Percentiles rank a stretch among this genome's conserved stretches.
phyloP scores from a whole-genome alignment of 2,329 filamentous ascomycete genomes.

The Orbilia javanica region DNA sequence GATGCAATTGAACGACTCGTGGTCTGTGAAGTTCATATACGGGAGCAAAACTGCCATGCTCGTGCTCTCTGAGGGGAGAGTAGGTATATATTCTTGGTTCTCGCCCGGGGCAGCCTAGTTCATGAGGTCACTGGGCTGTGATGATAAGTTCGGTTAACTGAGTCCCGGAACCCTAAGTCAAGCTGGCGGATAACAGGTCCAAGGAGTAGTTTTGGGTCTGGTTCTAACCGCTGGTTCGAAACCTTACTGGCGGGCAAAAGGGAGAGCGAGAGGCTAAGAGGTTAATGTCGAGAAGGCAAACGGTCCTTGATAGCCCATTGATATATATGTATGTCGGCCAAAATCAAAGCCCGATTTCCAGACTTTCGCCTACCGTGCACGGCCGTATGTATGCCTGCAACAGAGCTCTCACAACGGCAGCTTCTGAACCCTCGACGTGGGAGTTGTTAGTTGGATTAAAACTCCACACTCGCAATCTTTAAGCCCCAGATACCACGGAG shows the following conservation, averaged over 20 bases:
- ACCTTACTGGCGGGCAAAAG: conserved; percentile 8
- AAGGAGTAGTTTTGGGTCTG: not conserved
- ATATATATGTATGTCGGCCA: conserved; percentile 27
- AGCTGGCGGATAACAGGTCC: not conserved
- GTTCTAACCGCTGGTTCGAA: conserved; percentile 5
- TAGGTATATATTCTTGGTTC: conserved; percentile 10
- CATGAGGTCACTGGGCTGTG: conserved; percentile 24
- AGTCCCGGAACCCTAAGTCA: conserved; percentile 30
- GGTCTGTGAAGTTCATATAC: conserved; percentile 41
- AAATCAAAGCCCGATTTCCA: conserved; percentile 2
- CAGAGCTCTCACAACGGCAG: conserved; percentile 19
- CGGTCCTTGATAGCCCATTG: conserved; percentile 10
- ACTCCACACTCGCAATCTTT: conserved; percentile 49
- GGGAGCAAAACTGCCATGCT: conserved; percentile 45
- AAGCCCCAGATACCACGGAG: conserved; percentile 24
- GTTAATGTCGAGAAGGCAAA: not conserved
- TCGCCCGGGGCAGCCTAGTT: not conserved
- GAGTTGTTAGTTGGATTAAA: not conserved
- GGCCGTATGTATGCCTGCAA: not conserved
- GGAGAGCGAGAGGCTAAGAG: not conserved
- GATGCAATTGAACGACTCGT: conserved; percentile 27
- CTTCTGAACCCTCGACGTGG: not conserved
- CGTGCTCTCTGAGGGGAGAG: not conserved
- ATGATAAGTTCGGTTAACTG: conserved; percentile 38
- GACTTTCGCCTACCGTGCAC: conserved; percentile 18